Evolutionary conservation across 116 monocot species (phyloP).

Genomic region (Zostera marina): DNA sequence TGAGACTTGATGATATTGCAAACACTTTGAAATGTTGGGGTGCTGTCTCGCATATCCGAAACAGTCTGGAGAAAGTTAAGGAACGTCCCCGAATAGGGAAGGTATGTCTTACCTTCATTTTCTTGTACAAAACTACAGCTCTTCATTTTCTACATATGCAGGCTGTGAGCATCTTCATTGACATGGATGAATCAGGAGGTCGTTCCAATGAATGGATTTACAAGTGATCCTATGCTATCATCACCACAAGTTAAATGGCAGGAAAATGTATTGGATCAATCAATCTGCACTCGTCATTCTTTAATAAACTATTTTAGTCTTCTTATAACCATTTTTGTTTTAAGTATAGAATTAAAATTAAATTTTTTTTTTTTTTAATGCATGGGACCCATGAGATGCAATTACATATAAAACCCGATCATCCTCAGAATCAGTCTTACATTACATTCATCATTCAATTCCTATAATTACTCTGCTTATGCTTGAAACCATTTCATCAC

Average conservation of each 20-base stretch:
- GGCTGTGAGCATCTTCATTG: constrained; percentile 98
- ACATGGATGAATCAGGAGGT: constrained; percentile 78
- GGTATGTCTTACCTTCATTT: constrained; percentile 19
- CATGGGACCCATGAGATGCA: too few species aligned
- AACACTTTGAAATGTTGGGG: constrained; percentile 96
- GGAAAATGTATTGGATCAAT: too few species aligned
- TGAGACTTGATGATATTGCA: constrained; percentile 91
- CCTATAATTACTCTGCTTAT: constrained; percentile 11
- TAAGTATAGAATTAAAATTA: too few species aligned
- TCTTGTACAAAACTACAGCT: not conserved
- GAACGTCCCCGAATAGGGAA: constrained; percentile 94
- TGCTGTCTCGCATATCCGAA: constrained; percentile 86
- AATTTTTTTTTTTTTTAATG: too few species aligned
- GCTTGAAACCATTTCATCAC: constrained; percentile 15
- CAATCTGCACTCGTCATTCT: too few species aligned
- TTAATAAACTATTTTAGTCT: too few species aligned
- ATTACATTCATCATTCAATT: constrained; percentile 12
- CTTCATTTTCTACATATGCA: constrained; percentile 11
- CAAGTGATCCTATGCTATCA: constrained; percentile 26
- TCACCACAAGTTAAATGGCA: too few species aligned
- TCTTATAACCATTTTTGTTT: too few species aligned
- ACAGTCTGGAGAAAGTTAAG: constrained; percentile 70
- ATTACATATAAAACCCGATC: too few species aligned
- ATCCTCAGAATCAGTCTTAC: not conserved
- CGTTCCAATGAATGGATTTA: constrained; percentile 95